Conservation (phyloP, 306 rosid genomes). For the Benincasa hispida region DNA sequence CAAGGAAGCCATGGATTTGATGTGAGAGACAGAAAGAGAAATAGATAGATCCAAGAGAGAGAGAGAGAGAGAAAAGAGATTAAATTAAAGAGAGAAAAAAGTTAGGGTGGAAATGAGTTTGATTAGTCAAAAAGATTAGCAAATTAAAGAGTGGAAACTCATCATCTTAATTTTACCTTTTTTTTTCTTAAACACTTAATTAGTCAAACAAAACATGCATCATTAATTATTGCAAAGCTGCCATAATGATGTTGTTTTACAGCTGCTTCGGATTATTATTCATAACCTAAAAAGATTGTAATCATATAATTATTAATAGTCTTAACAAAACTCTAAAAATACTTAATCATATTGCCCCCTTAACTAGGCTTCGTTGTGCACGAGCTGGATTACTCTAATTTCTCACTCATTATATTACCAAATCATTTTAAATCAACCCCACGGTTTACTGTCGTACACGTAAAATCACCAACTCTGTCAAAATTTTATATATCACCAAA, state of each 20-base stretch:
- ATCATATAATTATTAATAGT: background rate
- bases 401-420: background rate
- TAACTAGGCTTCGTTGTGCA: background rate
- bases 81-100: background rate
- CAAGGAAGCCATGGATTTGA: background rate
- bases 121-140: conserved; percentile 7
- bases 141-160: background rate
- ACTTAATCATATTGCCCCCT: background rate
- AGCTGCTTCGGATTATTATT: background rate
- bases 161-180: background rate
- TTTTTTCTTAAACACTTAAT: too few relatives aligned
- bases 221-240: background rate
- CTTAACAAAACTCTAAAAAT: background rate
- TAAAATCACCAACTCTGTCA: too few relatives aligned
- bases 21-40: background rate
- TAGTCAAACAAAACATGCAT: background rate
- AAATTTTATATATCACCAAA: too few relatives aligned
- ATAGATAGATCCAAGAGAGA: background rate
- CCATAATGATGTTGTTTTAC: background rate
- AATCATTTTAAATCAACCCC: background rate
- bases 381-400: background rate
- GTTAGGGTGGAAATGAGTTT: background rate
- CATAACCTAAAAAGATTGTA: background rate
- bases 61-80: background rate
- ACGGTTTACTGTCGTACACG: too few relatives aligned